Conservation (phyloP, 805 yeast species). For the Wickerhamiella spandovensis region DNA sequence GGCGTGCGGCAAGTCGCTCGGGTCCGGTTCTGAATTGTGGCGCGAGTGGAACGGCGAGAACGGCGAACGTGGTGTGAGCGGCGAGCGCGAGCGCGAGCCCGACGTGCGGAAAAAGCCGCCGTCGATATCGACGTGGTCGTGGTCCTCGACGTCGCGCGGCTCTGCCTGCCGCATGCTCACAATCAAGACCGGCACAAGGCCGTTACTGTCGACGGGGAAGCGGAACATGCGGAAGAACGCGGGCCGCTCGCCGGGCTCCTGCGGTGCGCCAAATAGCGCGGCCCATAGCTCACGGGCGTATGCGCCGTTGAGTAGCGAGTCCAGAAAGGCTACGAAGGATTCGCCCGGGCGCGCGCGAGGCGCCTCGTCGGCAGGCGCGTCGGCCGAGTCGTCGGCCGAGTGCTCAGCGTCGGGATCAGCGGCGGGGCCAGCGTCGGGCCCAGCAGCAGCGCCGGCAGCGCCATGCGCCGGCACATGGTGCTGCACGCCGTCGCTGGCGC, state of each 20-base stretch:
- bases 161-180: constrained; percentile 35
- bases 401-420: too few relatives aligned
- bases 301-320: neutral
- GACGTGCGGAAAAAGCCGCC: neutral
- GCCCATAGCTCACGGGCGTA: neutral
- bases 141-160: neutral
- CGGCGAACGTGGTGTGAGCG: too few relatives aligned
- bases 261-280: neutral
- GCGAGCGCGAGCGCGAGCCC: too few relatives aligned
- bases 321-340: neutral
- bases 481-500: neutral
- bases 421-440: neutral
- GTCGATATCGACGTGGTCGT: neutral
- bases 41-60: neutral
- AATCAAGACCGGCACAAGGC: constrained; percentile 34
- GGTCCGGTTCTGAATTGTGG: neutral
- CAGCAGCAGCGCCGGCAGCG: neutral
- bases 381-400: too few relatives aligned
- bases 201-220: constrained; percentile 12
- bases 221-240: constrained; percentile 15
- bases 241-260: neutral
- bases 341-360: neutral
- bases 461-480: too few relatives aligned
- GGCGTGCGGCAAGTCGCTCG: neutral
- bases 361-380: too few relatives aligned